These are phyloP conservation scores for Eragrostis curvula DNA, from an alignment of 176 grass and related monocot species.

Conservation along the genomic window DNA sequence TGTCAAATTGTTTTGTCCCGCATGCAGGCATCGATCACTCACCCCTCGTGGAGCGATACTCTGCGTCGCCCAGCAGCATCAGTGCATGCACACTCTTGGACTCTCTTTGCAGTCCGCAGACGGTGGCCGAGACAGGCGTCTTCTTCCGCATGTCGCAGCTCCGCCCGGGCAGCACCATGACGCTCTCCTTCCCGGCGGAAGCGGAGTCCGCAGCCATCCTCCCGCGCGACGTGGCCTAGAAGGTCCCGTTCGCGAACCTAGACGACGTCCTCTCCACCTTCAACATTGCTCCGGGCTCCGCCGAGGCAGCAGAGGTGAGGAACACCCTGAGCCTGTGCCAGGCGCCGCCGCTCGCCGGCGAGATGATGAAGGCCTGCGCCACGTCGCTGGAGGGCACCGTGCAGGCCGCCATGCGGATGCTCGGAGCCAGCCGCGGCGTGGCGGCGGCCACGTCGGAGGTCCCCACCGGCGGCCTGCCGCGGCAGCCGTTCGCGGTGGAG, in stretches of 20 bases:
- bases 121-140: not conserved
- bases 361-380: conserved; percentile 9
- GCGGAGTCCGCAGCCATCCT: not conserved
- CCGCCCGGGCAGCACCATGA: not conserved
- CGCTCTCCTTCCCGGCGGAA: not conserved
- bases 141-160: not conserved
- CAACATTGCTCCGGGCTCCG: not conserved
- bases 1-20: not conserved
- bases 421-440: not conserved
- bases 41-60: not conserved
- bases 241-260: not conserved
- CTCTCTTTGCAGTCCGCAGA: not conserved
- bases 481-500: not conserved
- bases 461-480: not conserved
- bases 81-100: no score
- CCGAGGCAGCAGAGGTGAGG: not conserved
- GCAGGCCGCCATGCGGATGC: not conserved
- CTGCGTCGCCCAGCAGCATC: no score
- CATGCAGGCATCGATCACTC: conserved; percentile 22
- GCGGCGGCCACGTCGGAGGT: not conserved
- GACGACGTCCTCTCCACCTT: not conserved
- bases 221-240: not conserved
- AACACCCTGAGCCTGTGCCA: not conserved
- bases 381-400: not conserved
- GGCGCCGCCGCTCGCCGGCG: not conserved